Evolutionary conservation across 495 filamentous ascomycete genomes (phyloP).

Genomic region (Aspergillus steynii): DNA sequence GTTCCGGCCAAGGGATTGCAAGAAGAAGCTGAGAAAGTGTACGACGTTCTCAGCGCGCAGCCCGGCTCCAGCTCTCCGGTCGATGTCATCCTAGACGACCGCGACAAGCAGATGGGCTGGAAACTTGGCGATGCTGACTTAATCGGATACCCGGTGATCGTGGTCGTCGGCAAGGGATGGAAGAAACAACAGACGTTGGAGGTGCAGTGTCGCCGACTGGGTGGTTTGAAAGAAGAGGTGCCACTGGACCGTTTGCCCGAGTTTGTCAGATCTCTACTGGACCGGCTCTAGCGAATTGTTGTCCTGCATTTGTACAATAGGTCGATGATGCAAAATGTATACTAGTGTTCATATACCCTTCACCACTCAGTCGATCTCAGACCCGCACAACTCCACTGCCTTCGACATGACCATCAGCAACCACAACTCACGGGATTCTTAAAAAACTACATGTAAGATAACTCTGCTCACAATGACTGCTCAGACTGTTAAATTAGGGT

Average conservation of each 20-base stretch:
- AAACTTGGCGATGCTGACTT: constrained; percentile 87
- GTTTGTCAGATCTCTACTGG: constrained; percentile 43
- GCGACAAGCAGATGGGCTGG: constrained; percentile 69
- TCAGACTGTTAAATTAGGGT: no score
- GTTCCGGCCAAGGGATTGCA: constrained; percentile 55
- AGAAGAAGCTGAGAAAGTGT: constrained; percentile 55
- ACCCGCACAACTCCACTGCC: no score
- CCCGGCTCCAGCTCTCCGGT: constrained; percentile 25
- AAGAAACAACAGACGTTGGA: constrained; percentile 61
- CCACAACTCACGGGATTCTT: no score
- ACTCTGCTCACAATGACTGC: no score
- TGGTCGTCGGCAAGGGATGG: constrained; percentile 79
- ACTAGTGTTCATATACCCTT: constrained; percentile 2
- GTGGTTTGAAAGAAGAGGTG: constrained; percentile 46
- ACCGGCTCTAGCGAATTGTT: constrained; percentile 33
- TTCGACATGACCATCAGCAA: no score
- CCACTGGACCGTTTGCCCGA: constrained; percentile 33
- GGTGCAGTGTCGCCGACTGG: constrained; percentile 72
- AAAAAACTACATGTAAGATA: no score
- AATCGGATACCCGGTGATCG: constrained; percentile 81
- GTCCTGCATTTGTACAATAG: constrained; percentile 8
- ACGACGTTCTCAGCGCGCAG: constrained; percentile 49
- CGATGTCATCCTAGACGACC: constrained; percentile 78
- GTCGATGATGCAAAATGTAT: constrained; percentile 7
- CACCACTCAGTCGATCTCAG: neutral